A percentile compares a stretch with the other conserved stretches of the same genome.
Evolutionary conservation across 108 stramenopile genomes (phyloP).

Genomic region (Fistulifera pelliculosa): DNA sequence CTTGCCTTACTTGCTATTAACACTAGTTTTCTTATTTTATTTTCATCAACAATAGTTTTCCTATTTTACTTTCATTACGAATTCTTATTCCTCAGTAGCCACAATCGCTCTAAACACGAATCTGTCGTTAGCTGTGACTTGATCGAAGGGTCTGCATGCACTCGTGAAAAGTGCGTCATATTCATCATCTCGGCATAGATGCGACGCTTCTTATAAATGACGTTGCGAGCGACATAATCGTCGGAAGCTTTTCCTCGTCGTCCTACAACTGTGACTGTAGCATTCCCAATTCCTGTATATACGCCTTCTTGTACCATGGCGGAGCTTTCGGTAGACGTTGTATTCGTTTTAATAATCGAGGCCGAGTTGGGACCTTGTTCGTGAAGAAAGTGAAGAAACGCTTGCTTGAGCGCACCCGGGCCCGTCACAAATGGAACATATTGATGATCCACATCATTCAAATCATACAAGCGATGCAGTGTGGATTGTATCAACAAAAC

Average conservation of each 20-base stretch:
- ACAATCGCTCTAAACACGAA: too few species aligned
- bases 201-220: not conserved
- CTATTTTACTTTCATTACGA: too few species aligned
- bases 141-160: too few species aligned
- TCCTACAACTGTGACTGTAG: not conserved
- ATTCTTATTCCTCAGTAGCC: too few species aligned
- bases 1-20: too few species aligned
- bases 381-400: constrained; percentile 7
- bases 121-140: too few species aligned
- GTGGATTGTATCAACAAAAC: constrained; percentile 16
- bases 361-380: constrained; percentile 3
- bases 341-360: not conserved
- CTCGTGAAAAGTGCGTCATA: not conserved
- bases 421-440: constrained; percentile 20
- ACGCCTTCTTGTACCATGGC: not conserved
- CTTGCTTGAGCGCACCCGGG: constrained; percentile 19
- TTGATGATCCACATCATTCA: constrained; percentile 12
- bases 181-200: not conserved
- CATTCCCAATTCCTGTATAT: not conserved
- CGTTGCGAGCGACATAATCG: not conserved
- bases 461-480: constrained; percentile 13
- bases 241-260: not conserved
- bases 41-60: too few species aligned
- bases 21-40: too few species aligned
- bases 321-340: not conserved